Base-by-base conservation (phyloP, 208 protist genomes). In the Vickermania ingenoplastis region DNA sequence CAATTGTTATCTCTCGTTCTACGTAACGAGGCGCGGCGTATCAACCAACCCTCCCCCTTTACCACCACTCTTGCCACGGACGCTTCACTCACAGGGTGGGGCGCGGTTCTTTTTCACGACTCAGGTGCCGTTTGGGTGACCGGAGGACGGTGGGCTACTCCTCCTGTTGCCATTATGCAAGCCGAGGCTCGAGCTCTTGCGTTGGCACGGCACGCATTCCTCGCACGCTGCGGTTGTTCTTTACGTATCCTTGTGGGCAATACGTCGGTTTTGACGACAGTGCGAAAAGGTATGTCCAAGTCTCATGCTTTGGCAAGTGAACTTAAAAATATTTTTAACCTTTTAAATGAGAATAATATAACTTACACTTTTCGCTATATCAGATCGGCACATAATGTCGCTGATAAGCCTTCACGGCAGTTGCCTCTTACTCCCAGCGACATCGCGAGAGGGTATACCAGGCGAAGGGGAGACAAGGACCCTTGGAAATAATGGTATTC, bases 71-170 rank as follows among this genome's bases (percentile, higher is more conserved):
- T 65, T 17, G 57, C 58, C 2, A 59, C 50, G 27, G 61, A 65
- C 45, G 41, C 61, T 25, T 65, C 61, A 1, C 26, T 65, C 1
- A 22, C 17, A 21, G 61, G 52, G 49, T 65, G 52, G 61, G 52
- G 52, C 21, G 41, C 61, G 1, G 29, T 61, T 1, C 26, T 65
- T 1, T 2, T 65, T 59, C 2, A 5, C 7, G 31, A 61, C 11
- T 13, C 28, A 3, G 53, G 61, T 14, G 23, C 23, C 11, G 26
- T 65, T 22, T 25, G 45, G 23, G 22, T 58, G 3, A 21, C 52
- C 36, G 61, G 50, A 1, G 50, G 53, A 2, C 1, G 1, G 55
- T 60, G 61, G 61, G 22, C 2, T 2, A 59, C 21, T 0, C 51
- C 52, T 2, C 61, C 2, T 2, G 27, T 1, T 1, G 2, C 58